Evolutionary conservation across 163 green algal species (phyloP), one percentile per base, ranked within the genome.

Genomic region (Trebouxiophyceae sp.): DNA sequence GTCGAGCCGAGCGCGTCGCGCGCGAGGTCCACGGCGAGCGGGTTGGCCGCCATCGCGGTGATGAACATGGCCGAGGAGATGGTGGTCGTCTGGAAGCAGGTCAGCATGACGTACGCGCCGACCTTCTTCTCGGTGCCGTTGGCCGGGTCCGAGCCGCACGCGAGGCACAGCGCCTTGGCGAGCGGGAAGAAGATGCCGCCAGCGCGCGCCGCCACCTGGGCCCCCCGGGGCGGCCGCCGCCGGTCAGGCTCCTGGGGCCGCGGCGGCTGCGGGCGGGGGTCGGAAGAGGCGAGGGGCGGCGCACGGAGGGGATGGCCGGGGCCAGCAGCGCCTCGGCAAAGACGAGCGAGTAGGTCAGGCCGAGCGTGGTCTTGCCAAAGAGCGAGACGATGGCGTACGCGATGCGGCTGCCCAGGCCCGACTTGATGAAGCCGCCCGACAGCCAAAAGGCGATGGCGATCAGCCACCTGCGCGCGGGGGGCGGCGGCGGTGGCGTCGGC

Each of bases 391-490:
- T 96, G 71, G 71, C 76, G 80, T 98, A 99, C 5, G 93, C 91
- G 33, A 99, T 95, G 65, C 94, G 86, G 67, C 95, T 93, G 73
- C 94, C 94, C 62, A 99, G 86, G 34, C 94, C 94, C 31, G 89
- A 97, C 74, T 98, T 97, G 84, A 97, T 97, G 85, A 99, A 99
- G 60, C 91, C 95, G 32, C 88, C 85, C 7, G 93, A 94, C 54
- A 99, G 88, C 84, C 90, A 99, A 83, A 98, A 98, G 31, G 94
- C 94, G 70, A 98, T 95, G 68, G 90, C 90, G 68, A 96, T 96
- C 57, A 96, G 81, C 87, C 87, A 95, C 46, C 80, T 91, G 81
- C 29, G 64, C n/a, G n/a, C n/a, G n/a, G n/a, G n/a, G n/a, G n/a
- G n/a, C n/a, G n/a, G n/a, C n/a, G n/a, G n/a, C n/a, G n/a, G n/a